These are phyloP conservation scores for Debaryomyces tyrocola DNA, from an alignment of 805 yeast species.

Conservation along the genomic window DNA sequence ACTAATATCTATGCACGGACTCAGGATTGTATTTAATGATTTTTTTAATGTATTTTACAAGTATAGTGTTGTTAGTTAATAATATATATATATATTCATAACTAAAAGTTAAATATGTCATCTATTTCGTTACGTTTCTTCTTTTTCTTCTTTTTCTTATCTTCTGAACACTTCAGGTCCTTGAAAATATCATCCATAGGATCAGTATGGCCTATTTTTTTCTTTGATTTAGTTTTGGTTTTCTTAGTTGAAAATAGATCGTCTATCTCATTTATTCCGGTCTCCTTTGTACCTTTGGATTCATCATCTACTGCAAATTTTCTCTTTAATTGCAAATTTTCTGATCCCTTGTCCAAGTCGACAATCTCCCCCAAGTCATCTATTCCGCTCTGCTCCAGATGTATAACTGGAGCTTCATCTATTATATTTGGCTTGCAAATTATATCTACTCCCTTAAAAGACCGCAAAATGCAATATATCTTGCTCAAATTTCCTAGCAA, in stretches of 20 bases:
- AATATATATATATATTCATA: background rate
- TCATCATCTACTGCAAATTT: constrained; percentile 1
- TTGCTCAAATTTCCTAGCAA: constrained; percentile 57
- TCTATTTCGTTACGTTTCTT: constrained; percentile 62
- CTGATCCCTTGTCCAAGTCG: constrained; percentile 13
- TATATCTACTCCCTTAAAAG: constrained; percentile 16
- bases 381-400: background rate
- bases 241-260: background rate
- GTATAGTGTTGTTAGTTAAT: background rate
- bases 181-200: constrained; percentile 10
- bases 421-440: background rate
- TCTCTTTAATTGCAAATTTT: constrained; percentile 3
- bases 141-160: constrained; percentile 37
- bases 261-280: constrained; percentile 5
- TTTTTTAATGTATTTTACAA: background rate
- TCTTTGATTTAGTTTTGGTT: constrained; percentile 9
- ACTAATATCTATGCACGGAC: background rate
- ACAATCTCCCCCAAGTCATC: constrained; percentile 25
- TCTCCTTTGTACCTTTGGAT: constrained; percentile 2
- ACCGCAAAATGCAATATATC: constrained; percentile 27
- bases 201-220: background rate
- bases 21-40: background rate
- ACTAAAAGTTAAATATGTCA: constrained; percentile 56
- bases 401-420: no score
- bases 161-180: constrained; percentile 2